Evolutionary conservation across 495 filamentous ascomycete species (phyloP), one percentile per base, ranked within the genome.

Genomic region (Annulohypoxylon bovei): DNA sequence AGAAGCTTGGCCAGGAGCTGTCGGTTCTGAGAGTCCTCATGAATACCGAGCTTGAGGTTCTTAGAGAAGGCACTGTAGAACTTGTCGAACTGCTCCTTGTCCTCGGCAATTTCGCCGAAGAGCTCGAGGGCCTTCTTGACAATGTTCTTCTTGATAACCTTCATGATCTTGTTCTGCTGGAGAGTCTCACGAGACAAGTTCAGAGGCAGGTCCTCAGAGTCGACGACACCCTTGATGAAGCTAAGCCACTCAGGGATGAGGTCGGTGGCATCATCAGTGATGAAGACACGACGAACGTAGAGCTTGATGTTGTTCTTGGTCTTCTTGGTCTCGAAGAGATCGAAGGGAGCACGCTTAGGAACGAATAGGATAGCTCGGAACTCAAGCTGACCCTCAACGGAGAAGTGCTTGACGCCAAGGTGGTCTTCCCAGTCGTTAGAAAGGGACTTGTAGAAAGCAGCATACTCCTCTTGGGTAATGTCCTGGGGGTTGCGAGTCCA

Each of bases 241-340:
- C 93, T 88, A 78, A 99, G 91, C 95, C 95, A 99, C 87, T 99
- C 95, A 67, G 95, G 95, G 73, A 99, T 96, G 84, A 99, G 90
- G 80, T 99, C 95, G 77, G 95, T 98, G 71, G 94, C 94, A 85
- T 99, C 95, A 75, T 99, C 95, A 61, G 95, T 99, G 88, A 99
- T 99, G 90, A 99, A 99, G 83, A 99, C 95, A 82, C 95, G 96
- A 82, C 95, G 95, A 75, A 99, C 95, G 84, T 99, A 99, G 76
- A 99, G 90, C 89, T 99, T 99, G 89, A 99, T 98, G 91, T 99
- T 99, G 90, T 98, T 98, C 93, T 99, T 99, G 79, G 94, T 97
- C 90, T 97, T 96, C 92, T 99, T 99, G 73, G 96, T 97, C 90
- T 99, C 95, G 85, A 99, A 99, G 62, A 99, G 92, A 78, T 99